phyloP scores from a whole-genome alignment of 352 stramenopile species.

The Pythium insidiosum region DNA sequence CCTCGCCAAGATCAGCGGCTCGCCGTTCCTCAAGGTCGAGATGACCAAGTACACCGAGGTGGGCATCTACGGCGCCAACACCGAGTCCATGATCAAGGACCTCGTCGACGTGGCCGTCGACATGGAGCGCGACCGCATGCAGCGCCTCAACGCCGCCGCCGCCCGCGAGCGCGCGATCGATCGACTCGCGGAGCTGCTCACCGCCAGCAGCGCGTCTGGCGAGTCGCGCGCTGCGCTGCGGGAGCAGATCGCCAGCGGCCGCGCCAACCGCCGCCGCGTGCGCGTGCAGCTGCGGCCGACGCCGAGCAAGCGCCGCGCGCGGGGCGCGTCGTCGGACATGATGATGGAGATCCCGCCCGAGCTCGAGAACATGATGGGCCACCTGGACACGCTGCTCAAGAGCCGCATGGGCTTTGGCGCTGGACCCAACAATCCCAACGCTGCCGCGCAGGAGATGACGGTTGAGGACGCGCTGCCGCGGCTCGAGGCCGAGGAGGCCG shows the following conservation, averaged over 20 bases:
- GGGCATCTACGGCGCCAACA: constrained; percentile 97
- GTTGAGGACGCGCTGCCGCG: constrained; percentile 64
- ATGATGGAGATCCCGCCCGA: constrained; percentile 83
- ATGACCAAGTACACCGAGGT: constrained; percentile 99
- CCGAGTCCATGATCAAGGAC: constrained; percentile 98
- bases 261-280: constrained; percentile 43
- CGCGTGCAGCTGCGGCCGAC: constrained; percentile 27
- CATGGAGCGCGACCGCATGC: constrained; percentile 66
- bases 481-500: constrained; percentile 68
- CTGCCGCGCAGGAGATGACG: constrained; percentile 50
- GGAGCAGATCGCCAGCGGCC: constrained; percentile 49
- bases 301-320: constrained; percentile 12
- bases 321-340: constrained; percentile 28
- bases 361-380: constrained; percentile 77
- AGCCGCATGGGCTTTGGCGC: constrained; percentile 23
- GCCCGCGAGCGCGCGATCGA: constrained; percentile 88
- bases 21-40: constrained; percentile 97
- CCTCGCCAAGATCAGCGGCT: constrained; percentile 96
- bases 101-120: constrained; percentile 95
- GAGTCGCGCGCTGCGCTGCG: constrained; percentile 33
- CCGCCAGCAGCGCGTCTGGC: constrained; percentile 21
- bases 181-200: constrained; percentile 73
- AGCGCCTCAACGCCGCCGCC: constrained; percentile 84
- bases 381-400: constrained; percentile 62
- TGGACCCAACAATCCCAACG: constrained; percentile 22